Conservation (phyloP, 1,284 basidiomycete species). For the Sanghuangporus weigelae region DNA sequence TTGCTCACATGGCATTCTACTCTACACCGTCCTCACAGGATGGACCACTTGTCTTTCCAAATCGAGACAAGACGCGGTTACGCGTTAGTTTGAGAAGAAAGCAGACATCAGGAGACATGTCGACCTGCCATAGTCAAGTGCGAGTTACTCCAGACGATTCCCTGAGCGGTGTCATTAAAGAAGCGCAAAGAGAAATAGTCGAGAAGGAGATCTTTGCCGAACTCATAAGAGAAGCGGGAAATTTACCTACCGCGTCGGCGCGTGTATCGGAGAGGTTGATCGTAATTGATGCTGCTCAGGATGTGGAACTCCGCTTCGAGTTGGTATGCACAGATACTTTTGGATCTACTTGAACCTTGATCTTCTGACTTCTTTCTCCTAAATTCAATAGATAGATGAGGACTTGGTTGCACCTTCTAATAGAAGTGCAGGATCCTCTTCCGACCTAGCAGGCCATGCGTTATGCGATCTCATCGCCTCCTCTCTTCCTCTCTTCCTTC, state of each 20-base stretch:
- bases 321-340: conserved; percentile 39
- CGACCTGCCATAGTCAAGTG: conserved; percentile 35
- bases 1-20: conserved; percentile 58
- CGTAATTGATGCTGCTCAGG: conserved; percentile 65
- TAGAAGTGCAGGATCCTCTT: conserved; percentile 8
- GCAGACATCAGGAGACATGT: conserved; percentile 29
- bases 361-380: conserved; percentile 7
- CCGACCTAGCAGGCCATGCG: conserved; percentile 29
- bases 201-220: conserved; percentile 74
- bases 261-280: conserved; percentile 72
- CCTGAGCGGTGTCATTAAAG: conserved; percentile 46
- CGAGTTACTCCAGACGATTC: conserved; percentile 30
- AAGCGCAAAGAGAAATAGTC: conserved; percentile 64
- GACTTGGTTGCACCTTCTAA: conserved; percentile 19
- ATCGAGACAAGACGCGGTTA: conserved; percentile 53
- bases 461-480: conserved; percentile 69
- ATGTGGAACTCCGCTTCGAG: conserved; percentile 63
- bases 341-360: neutral
- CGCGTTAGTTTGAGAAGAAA: conserved; percentile 45
- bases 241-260: conserved; percentile 64
- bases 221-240: conserved; percentile 66
- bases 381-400: conserved; percentile 28
- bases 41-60: conserved; percentile 50
- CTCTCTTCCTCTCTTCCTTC: conserved; percentile 54
- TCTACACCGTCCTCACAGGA: conserved; percentile 34